Base-by-base conservation (phyloP, 345 rosid species). In the Sisymbrium irio region DNA sequence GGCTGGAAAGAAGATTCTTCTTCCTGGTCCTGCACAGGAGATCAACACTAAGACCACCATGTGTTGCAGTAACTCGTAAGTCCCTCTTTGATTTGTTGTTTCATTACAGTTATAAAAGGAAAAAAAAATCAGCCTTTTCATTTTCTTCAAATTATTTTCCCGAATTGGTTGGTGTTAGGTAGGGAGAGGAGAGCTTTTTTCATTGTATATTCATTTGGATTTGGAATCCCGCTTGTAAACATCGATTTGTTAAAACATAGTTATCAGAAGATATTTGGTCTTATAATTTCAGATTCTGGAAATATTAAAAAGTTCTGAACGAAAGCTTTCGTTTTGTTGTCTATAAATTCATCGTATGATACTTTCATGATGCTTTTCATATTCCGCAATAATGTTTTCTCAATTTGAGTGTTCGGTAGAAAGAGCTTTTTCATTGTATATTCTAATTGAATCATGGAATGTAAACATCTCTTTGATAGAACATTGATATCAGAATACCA, bases 11-110 rank as follows among this genome's bases (percentile, higher is more conserved):
- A 88, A 85, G 83, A 81, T 86, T 6, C 1, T 85, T 46, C 14
- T 88, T 49, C 91, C 90, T 1, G 89, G 89, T n/a, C 93, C 83
- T 11, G 90, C 81, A 7, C 93, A 86, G 46, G 93, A 42, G 79
- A 81, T 81, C 53, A 85, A 85, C 4, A 75, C 78, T 0, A 86
- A 77, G 81, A 81, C 65, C 80, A 76, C 65, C 69, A 51, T 59
- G 80, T 88, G 93, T 44, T 88, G 89, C 67, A 78, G 63, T 20
- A 14, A 42, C 47, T 63, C 68, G 41, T 11, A 45, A 17, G 70
- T 72, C 79, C 79, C 18, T 80, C 69, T n/a, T 30, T 81, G 77
- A 84, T 45, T 42, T 32, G 35, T 32, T 7, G 27, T 4, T 30
- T 11, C 12, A 15, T 54, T 68, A 41, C 62, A 7, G 46, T 7